Conservation (phyloP, 2,329 filamentous ascomycete species). For the Aspergillus clavatus region DNA sequence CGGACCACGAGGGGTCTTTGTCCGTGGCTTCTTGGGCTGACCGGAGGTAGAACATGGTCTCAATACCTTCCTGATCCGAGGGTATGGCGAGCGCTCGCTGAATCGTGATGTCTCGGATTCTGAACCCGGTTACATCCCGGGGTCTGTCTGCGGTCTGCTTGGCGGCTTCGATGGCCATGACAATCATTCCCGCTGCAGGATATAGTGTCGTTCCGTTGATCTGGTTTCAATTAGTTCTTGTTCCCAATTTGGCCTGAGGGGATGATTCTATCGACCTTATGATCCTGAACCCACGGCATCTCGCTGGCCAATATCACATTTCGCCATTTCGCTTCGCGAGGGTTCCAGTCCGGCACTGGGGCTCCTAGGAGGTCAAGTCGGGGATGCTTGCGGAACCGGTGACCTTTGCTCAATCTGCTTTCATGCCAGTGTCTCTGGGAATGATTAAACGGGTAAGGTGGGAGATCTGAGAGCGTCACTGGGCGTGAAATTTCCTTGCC, state of each 20-base stretch:
- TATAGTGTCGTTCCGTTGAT: no score
- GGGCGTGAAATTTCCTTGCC: no score
- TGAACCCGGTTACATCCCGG: not conserved
- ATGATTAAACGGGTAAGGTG: constrained; percentile 40
- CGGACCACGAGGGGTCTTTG: no score
- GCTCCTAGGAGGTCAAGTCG: constrained; percentile 15
- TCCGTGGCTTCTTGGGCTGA: no score
- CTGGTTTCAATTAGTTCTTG: no score
- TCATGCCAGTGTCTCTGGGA: constrained; percentile 36
- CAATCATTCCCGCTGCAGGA: constrained; percentile 15
- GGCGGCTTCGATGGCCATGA: constrained; percentile 14
- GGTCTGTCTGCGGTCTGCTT: constrained; percentile 8
- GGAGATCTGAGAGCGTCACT: constrained; percentile 24
- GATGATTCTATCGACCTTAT: constrained; percentile 24
- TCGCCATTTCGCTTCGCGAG: constrained; percentile 36
- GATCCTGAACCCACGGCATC: constrained; percentile 43
- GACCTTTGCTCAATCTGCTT: constrained; percentile 10
- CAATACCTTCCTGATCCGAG: no score
- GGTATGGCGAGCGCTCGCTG: not conserved
- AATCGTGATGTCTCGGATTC: not conserved
- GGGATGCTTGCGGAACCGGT: constrained; percentile 11
- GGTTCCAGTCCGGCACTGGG: constrained; percentile 11
- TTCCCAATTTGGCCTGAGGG: no score
- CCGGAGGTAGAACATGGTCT: no score
- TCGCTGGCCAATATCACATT: constrained; percentile 36